phyloP scores from a whole-genome alignment of 2,329 filamentous ascomycete genomes.

The Alternaria solani region DNA sequence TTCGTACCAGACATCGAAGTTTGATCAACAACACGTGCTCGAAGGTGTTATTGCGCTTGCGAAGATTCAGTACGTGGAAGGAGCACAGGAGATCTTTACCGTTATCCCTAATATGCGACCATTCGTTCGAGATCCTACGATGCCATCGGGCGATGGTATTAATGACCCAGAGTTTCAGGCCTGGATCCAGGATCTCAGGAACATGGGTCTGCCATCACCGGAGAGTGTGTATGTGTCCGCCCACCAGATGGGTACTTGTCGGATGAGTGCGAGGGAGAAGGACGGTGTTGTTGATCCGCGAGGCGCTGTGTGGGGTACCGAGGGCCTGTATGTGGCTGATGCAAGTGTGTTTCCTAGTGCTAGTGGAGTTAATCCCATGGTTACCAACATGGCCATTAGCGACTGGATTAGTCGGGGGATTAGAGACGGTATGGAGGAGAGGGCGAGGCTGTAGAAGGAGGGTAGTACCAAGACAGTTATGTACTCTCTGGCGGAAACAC shows the following conservation, averaged over 20 bases:
- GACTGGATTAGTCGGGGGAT: slow-evolving; percentile 48
- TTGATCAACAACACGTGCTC: slow-evolving; percentile 75
- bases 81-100: slow-evolving; percentile 81
- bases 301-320: slow-evolving; percentile 67
- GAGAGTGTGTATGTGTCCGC: slow-evolving; percentile 70
- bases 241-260: slow-evolving; percentile 81
- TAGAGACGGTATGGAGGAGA: slow-evolving; percentile 33
- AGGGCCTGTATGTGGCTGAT: slow-evolving; percentile 74
- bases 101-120: slow-evolving; percentile 68
- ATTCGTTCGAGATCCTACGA: slow-evolving; percentile 62
- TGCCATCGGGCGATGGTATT: slow-evolving; percentile 53
- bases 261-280: slow-evolving; percentile 66
- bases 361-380: slow-evolving; percentile 83
- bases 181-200: slow-evolving; percentile 66
- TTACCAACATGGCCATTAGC: slow-evolving; percentile 70
- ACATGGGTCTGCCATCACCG: slow-evolving; percentile 59
- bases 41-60: slow-evolving; percentile 75
- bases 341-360: slow-evolving; percentile 79
- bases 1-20: slow-evolving; percentile 73
- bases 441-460: slow-evolving; percentile 24
- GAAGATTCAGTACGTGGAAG: slow-evolving; percentile 79
- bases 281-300: slow-evolving; percentile 56
- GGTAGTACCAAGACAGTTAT: background rate
- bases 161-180: slow-evolving; percentile 67
- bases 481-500: background rate